These are phyloP conservation scores for Chalciporus sp. DNA, from an alignment of 1,284 basidiomycete genomes.

Conservation along the genomic window DNA sequence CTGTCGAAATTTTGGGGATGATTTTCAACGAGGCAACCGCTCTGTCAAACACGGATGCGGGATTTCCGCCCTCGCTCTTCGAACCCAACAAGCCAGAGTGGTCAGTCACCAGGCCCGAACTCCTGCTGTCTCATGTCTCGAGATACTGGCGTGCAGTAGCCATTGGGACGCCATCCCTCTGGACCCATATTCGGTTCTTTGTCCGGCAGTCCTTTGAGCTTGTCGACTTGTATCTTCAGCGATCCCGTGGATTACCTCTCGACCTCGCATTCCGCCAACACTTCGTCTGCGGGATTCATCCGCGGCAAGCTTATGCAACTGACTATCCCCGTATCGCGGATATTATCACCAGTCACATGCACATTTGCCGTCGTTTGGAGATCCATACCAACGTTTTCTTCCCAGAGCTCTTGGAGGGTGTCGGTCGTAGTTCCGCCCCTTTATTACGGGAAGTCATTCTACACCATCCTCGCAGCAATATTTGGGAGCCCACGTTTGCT, in stretches of 20 bases:
- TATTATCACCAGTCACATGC: constrained; percentile 31
- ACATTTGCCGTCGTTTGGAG: constrained; percentile 29
- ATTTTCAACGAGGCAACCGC: constrained; percentile 24
- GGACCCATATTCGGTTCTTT: constrained; percentile 29
- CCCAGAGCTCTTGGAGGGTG: constrained; percentile 27
- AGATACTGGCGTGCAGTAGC: constrained; percentile 31
- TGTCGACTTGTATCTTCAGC: constrained; percentile 29
- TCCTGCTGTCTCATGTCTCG: constrained; percentile 35
- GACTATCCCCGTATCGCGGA: constrained; percentile 26
- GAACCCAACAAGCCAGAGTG: constrained; percentile 10
- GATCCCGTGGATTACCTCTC: constrained; percentile 30
- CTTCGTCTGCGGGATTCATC: constrained; percentile 21
- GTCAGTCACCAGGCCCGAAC: constrained; percentile 21
- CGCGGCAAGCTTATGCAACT: constrained; percentile 13
- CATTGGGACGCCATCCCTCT: constrained; percentile 24
- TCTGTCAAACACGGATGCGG: constrained; percentile 4
- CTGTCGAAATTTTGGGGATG: constrained; percentile 30
- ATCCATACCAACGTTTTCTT: constrained; percentile 29
- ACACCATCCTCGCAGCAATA: constrained; percentile 22
- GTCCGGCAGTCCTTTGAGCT: constrained; percentile 30
- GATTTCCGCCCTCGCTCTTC: neutral
- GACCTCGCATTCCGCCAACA: constrained; percentile 28
- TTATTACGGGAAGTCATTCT: constrained; percentile 27
- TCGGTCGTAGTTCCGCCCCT: constrained; percentile 25
- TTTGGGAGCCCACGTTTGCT: constrained; percentile 18